These are phyloP conservation scores for Ophiostoma populinum DNA, from an alignment of 2,329 filamentous ascomycete genomes.

Conservation along the genomic window DNA sequence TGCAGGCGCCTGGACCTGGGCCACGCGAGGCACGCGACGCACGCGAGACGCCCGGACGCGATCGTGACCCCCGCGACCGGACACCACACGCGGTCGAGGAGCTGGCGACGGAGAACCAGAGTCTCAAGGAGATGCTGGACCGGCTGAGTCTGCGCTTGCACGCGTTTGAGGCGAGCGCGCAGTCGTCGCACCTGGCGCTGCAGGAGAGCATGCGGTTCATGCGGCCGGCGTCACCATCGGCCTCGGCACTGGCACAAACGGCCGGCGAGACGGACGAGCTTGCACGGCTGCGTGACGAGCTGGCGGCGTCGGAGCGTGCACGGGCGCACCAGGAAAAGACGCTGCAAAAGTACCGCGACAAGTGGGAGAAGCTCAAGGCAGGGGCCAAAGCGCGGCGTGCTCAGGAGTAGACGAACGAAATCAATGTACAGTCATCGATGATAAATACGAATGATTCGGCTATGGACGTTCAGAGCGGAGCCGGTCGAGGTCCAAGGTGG, in stretches of 20 bases:
- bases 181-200: constrained; percentile 70
- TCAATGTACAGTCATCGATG: not conserved
- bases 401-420: not conserved
- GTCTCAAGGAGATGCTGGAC: constrained; percentile 70
- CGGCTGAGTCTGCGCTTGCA: constrained; percentile 76
- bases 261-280: constrained; percentile 40
- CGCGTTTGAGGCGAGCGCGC: constrained; percentile 81
- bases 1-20: too few relatives aligned
- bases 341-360: constrained; percentile 39
- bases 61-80: constrained; percentile 25
- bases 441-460: too few relatives aligned
- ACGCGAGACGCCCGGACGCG: too few relatives aligned
- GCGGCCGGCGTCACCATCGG: constrained; percentile 37
- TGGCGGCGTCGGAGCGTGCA: constrained; percentile 48
- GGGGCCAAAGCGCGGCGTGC: constrained; percentile 36
- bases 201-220: constrained; percentile 63
- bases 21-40: too few relatives aligned
- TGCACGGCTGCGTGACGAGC: constrained; percentile 36
- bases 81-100: constrained; percentile 60
- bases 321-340: constrained; percentile 38
- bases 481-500: too few relatives aligned
- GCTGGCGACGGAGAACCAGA: constrained; percentile 72
- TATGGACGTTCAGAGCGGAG: too few relatives aligned
- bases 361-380: constrained; percentile 44
- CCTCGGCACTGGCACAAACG: too few relatives aligned